phyloP scores from a whole-genome alignment of 345 rosid species.

The Erodium maritimum region DNA sequence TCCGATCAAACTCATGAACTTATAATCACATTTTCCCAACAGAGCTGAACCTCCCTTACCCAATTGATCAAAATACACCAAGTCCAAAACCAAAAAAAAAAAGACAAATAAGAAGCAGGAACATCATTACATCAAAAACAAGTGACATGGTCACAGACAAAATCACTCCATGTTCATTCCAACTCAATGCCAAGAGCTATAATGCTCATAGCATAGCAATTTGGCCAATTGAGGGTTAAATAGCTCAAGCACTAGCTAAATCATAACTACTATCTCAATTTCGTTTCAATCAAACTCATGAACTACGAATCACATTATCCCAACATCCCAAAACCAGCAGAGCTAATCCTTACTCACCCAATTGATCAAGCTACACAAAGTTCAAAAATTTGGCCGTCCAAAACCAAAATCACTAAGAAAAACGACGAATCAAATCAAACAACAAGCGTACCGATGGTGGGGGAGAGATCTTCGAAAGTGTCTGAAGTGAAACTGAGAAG shows the following conservation, averaged over 20 bases:
- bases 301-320: not conserved
- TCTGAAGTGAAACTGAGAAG: constrained; percentile 66
- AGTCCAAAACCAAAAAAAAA: no score
- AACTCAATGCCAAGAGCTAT: no score
- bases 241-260: no score
- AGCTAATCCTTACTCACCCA: not conserved
- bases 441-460: constrained; percentile 44
- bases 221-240: no score
- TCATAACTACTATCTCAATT: not conserved
- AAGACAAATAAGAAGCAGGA: no score
- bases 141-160: no score
- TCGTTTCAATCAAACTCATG: not conserved
- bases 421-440: not conserved
- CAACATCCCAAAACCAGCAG: not conserved
- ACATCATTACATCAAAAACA: not conserved
- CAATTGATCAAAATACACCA: no score
- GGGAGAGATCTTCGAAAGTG: constrained; percentile 63
- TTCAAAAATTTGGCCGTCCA: not conserved
- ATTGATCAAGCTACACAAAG: not conserved
- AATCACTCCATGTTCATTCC: no score
- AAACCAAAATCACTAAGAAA: not conserved
- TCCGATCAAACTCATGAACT: no score
- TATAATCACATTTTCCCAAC: no score
- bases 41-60: no score
- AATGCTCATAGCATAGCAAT: no score